These are phyloP conservation scores for Nepenthes gracilis DNA, from an alignment of 148 eudicot species.

Conservation along the genomic window DNA sequence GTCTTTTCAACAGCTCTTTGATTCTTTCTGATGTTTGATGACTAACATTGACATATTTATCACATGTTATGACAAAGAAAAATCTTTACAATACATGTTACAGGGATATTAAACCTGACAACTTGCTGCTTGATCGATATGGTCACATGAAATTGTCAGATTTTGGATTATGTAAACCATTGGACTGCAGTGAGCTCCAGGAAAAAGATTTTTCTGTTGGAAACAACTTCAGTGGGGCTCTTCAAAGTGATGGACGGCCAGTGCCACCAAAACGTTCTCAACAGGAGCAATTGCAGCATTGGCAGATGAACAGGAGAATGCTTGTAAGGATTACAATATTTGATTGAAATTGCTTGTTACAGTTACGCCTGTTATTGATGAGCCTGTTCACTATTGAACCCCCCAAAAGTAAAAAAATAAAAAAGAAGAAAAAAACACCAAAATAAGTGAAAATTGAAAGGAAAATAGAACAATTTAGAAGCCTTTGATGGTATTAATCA, in stretches of 20 bases:
- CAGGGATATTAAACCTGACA: constrained; percentile 99
- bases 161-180: constrained; percentile 94
- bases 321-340: constrained; percentile 39
- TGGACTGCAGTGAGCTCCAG: constrained; percentile 83
- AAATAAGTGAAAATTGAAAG: too few relatives aligned
- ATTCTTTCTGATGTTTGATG: neutral
- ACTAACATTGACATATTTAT: neutral
- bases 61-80: neutral
- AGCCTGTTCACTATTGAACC: too few relatives aligned
- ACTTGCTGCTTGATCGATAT: constrained; percentile 78
- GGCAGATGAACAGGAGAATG: constrained; percentile 99
- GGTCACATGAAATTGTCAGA: constrained; percentile 99
- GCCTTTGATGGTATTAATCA: too few relatives aligned
- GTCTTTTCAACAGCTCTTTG: constrained; percentile 21
- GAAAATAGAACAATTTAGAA: too few relatives aligned
- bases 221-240: constrained; percentile 68
- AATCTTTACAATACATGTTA: constrained; percentile 10
- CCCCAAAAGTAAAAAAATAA: too few relatives aligned
- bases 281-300: constrained; percentile 90
- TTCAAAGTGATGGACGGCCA: constrained; percentile 94
- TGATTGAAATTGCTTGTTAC: neutral
- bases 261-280: constrained; percentile 73
- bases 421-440: too few relatives aligned
- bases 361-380: neutral
- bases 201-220: constrained; percentile 78